Conservation (phyloP, 2,329 filamentous ascomycete species). For the Apiospora malaysiana region DNA sequence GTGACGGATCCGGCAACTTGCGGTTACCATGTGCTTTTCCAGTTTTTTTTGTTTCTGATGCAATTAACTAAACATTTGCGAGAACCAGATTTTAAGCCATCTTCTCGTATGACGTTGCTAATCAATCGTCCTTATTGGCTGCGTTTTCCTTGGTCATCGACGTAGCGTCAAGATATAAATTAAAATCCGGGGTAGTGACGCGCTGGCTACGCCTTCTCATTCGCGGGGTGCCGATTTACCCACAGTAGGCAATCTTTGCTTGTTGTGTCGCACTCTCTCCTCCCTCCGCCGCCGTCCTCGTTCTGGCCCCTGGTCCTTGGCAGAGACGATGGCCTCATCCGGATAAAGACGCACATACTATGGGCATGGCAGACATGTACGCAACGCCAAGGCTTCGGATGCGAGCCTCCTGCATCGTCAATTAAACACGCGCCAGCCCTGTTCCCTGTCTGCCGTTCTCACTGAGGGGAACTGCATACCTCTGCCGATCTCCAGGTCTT, state of each 20-base stretch:
- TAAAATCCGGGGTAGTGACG: slow-evolving; percentile 4
- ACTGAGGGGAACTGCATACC: neutral
- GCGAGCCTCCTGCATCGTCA: neutral
- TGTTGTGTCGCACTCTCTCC: neutral
- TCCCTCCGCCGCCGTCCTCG: neutral
- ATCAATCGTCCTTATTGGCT: neutral
- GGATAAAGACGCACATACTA: slow-evolving; percentile 4
- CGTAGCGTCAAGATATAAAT: slow-evolving; percentile 5
- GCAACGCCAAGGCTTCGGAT: neutral
- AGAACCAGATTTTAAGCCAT: neutral
- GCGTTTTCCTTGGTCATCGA: neutral
- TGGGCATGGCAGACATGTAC: neutral
- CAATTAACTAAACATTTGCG: neutral
- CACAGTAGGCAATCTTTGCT: slow-evolving; percentile 4
- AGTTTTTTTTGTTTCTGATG: neutral
- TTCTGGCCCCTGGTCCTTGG: neutral
- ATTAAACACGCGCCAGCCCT: neutral
- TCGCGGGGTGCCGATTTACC: neutral
- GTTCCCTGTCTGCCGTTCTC: slow-evolving; percentile 9
- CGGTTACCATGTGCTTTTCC: neutral
- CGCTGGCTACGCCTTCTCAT: neutral
- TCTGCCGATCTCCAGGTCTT: slow-evolving; percentile 2
- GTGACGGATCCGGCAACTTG: neutral
- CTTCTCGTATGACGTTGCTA: neutral
- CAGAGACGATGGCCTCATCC: slow-evolving; percentile 10